These are phyloP conservation scores for Saccharomycopsis lassenensis DNA, from an alignment of 805 yeast species.

Conservation along the genomic window DNA sequence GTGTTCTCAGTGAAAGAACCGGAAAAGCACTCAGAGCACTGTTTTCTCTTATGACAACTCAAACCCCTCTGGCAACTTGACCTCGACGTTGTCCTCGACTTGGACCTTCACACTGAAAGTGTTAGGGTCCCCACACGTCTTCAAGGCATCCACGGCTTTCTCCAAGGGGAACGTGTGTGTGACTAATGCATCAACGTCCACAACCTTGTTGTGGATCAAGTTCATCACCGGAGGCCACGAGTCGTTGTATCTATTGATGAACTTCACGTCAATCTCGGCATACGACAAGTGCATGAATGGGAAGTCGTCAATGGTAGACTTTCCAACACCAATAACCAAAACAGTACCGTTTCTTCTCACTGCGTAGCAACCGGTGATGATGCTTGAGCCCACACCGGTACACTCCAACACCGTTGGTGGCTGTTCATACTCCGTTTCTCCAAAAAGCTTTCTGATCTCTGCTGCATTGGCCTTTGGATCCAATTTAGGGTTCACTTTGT, in stretches of 20 bases:
- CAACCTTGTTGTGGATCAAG: constrained; percentile 32
- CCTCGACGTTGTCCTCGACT: constrained; percentile 10
- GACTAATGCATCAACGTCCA: constrained; percentile 35
- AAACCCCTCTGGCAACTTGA: constrained; percentile 5
- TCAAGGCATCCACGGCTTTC: constrained; percentile 36
- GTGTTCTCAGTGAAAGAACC: no score
- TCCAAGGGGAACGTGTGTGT: constrained; percentile 39
- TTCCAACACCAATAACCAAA: constrained; percentile 43
- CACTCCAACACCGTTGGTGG: constrained; percentile 41
- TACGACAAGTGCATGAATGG: constrained; percentile 46
- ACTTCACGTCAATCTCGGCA: constrained; percentile 40
- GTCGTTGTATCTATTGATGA: constrained; percentile 43
- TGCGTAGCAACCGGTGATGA: constrained; percentile 35
- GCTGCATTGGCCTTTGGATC: constrained; percentile 29
- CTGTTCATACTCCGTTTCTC: constrained; percentile 26
- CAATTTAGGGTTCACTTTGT: constrained; percentile 28
- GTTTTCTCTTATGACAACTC: neutral
- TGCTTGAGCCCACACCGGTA: constrained; percentile 41
- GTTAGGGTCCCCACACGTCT: constrained; percentile 13
- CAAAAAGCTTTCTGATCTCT: constrained; percentile 28
- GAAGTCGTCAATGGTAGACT: constrained; percentile 32
- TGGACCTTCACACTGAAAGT: constrained; percentile 14
- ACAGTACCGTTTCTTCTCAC: constrained; percentile 36
- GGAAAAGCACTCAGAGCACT: no score
- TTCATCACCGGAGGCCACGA: constrained; percentile 49